Percentiles rank a stretch among this genome's conserved stretches.
phyloP scores from a whole-genome alignment of 768 basidiomycete genomes.

The Lactarius sp. region DNA sequence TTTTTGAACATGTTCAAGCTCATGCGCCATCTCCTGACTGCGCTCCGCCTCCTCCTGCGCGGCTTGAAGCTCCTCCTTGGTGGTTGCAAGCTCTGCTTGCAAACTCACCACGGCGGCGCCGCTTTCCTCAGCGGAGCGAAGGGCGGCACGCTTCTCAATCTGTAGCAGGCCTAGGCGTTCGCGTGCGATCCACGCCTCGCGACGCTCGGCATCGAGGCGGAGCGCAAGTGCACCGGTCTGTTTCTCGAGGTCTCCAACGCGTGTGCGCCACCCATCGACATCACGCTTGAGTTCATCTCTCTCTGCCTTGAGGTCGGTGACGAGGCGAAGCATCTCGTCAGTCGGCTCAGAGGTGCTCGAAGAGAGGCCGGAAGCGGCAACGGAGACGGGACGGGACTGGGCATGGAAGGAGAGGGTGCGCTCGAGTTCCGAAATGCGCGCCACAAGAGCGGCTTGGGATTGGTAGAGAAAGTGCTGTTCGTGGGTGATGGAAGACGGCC shows the following conservation, averaged over 20 bases:
- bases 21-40: constrained; percentile 20
- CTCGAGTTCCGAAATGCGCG: constrained; percentile 79
- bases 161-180: constrained; percentile 63
- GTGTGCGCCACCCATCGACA: constrained; percentile 78
- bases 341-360: constrained; percentile 45
- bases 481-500: constrained; percentile 33
- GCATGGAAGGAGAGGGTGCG: constrained; percentile 51
- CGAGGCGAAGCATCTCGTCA: constrained; percentile 73
- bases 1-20: constrained; percentile 29
- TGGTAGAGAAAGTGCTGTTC: constrained; percentile 86
- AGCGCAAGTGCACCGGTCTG: constrained; percentile 59
- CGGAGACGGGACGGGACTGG: constrained; percentile 39
- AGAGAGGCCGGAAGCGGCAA: constrained; percentile 45
- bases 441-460: constrained; percentile 76
- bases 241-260: constrained; percentile 73
- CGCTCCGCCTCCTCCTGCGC: constrained; percentile 32
- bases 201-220: constrained; percentile 70
- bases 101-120: constrained; percentile 23
- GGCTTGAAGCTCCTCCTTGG: constrained; percentile 37
- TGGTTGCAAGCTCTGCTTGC: constrained; percentile 30
- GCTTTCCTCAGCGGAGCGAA: constrained; percentile 38
- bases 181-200: constrained; percentile 80
- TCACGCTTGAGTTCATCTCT: constrained; percentile 86
- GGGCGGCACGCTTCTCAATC: constrained; percentile 57
- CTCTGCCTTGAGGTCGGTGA: constrained; percentile 80